These are phyloP conservation scores for Blastocystis sp. DNA, from an alignment of 352 stramenopile genomes.

Conservation along the genomic window DNA sequence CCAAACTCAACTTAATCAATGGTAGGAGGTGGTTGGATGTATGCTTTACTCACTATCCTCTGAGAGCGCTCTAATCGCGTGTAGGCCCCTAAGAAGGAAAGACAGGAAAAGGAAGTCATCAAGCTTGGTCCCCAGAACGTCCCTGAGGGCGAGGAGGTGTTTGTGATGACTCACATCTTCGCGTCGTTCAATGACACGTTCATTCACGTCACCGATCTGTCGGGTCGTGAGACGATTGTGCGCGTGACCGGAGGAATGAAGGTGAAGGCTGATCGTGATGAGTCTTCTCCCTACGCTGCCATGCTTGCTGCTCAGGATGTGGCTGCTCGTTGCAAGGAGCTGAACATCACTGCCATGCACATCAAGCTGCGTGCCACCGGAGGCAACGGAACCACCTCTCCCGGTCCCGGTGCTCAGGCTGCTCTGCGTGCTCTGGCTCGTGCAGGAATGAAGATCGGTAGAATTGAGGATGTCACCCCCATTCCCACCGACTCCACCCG, in stretches of 20 bases:
- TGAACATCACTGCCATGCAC: constrained; percentile 96
- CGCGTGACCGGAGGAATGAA: constrained; percentile 99
- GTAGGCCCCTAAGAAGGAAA: constrained; percentile 59
- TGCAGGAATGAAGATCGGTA: constrained; percentile 97
- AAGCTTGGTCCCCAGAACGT: constrained; percentile 78
- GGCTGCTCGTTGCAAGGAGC: constrained; percentile 84
- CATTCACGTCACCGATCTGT: constrained; percentile 98
- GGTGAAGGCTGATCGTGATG: constrained; percentile 98
- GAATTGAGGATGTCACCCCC: constrained; percentile 98
- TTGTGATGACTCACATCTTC: constrained; percentile 98
- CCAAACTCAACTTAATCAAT: constrained; percentile 55
- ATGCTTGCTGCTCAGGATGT: constrained; percentile 99
- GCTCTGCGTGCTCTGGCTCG: constrained; percentile 92
- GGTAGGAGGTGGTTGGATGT: background rate
- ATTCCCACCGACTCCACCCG: constrained; percentile 97
- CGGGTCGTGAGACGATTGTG: constrained; percentile 93
- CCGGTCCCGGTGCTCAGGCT: constrained; percentile 92
- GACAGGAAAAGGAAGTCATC: constrained; percentile 77
- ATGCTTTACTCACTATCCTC: background rate
- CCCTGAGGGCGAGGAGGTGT: constrained; percentile 92
- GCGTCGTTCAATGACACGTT: constrained; percentile 99
- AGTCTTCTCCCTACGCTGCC: constrained; percentile 95
- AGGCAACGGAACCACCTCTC: constrained; percentile 92
- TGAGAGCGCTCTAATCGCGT: background rate
- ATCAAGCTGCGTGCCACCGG: constrained; percentile 98